These are phyloP conservation scores for Pyrenopolyporus hunteri DNA, from an alignment of 495 filamentous ascomycete genomes.

Conservation along the genomic window DNA sequence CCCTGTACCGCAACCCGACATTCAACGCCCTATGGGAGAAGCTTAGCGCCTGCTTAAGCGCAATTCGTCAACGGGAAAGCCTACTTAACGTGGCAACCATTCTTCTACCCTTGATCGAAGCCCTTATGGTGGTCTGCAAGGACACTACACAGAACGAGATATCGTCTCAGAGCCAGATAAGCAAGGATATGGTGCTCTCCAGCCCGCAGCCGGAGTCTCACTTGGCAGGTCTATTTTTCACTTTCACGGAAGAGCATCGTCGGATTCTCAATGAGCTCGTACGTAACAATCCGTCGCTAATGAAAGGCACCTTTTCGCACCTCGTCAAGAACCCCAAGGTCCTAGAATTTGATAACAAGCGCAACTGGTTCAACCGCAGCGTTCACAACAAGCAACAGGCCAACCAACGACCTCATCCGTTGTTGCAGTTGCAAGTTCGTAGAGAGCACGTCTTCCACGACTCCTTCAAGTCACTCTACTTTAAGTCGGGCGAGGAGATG, in stretches of 20 bases:
- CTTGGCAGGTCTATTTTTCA: slow-evolving; percentile 94
- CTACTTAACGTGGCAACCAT: slow-evolving; percentile 97
- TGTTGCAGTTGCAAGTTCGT: slow-evolving; percentile 87
- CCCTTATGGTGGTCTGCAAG: slow-evolving; percentile 99
- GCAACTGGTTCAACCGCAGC: slow-evolving; percentile 96
- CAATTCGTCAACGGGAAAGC: slow-evolving; percentile 88
- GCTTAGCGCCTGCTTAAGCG: slow-evolving; percentile 86
- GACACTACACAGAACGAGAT: slow-evolving; percentile 81
- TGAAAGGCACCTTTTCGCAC: slow-evolving; percentile 96
- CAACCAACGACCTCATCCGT: slow-evolving; percentile 59
- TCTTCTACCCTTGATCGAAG: slow-evolving; percentile 89
- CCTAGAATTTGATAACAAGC: slow-evolving; percentile 98
- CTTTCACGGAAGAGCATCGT: slow-evolving; percentile 96
- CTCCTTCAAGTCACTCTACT: slow-evolving; percentile 94
- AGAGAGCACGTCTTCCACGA: slow-evolving; percentile 98
- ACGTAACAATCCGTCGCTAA: slow-evolving; percentile 92
- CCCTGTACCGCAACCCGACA: slow-evolving; percentile 85
- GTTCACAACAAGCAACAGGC: slow-evolving; percentile 81
- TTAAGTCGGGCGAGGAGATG: slow-evolving; percentile 92
- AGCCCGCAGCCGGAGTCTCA: slow-evolving; percentile 80
- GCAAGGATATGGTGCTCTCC: slow-evolving; percentile 73
- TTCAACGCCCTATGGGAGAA: slow-evolving; percentile 92
- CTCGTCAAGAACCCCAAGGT: slow-evolving; percentile 99
- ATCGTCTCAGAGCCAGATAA: slow-evolving; percentile 55
- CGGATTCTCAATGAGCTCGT: slow-evolving; percentile 99